These are phyloP conservation scores for Cardamine chenopodiifolia DNA, from an alignment of 345 rosid species.

Conservation along the genomic window DNA sequence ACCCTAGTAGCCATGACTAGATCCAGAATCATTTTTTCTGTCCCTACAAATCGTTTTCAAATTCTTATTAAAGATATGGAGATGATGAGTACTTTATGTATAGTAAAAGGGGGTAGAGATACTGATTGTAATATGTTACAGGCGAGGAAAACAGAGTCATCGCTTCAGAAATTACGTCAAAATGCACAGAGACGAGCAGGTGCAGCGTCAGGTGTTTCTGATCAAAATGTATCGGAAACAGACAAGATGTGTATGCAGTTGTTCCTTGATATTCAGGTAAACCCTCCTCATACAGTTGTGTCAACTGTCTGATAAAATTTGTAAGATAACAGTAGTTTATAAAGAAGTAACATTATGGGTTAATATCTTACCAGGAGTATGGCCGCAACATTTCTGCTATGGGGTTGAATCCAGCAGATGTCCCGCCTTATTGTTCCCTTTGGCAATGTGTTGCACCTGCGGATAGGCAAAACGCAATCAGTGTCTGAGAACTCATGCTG, in stretches of 20 bases:
- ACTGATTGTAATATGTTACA: conserved; percentile 36
- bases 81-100: conserved; percentile 6
- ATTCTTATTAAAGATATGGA: not conserved
- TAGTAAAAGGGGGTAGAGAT: not conserved
- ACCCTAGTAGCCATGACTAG: not conserved
- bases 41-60: not conserved
- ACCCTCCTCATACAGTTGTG: not conserved
- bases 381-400: conserved; percentile 72
- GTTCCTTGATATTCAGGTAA: conserved; percentile 96
- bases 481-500: conserved; percentile 42
- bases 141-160: conserved; percentile 88
- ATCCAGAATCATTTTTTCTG: not conserved
- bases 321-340: not conserved
- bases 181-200: conserved; percentile 92
- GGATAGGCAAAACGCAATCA: conserved; percentile 58
- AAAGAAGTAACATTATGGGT: not conserved
- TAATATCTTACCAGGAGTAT: conserved; percentile 60
- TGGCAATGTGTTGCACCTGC: conserved; percentile 95
- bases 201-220: conserved; percentile 81
- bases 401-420: conserved; percentile 70
- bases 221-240: conserved; percentile 72
- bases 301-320: not conserved
- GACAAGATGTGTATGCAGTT: conserved; percentile 95
- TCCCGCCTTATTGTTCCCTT: conserved; percentile 67
- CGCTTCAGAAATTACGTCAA: conserved; percentile 86